These are phyloP conservation scores for Cetradonia linearis DNA, from an alignment of 495 filamentous ascomycete species.

Conservation along the genomic window DNA sequence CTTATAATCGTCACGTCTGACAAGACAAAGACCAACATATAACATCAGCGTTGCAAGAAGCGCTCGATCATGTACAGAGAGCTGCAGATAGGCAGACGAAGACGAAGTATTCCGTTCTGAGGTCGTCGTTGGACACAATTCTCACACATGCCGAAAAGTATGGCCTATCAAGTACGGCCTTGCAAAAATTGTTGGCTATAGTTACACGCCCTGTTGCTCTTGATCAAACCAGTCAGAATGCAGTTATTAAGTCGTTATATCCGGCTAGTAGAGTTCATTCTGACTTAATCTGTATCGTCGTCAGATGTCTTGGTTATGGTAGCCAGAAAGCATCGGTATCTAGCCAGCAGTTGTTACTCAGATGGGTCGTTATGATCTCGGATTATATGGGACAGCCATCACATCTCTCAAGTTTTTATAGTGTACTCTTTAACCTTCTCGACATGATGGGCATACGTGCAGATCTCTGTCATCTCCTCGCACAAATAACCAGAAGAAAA, in stretches of 20 bases:
- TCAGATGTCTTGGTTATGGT: conserved; percentile 69
- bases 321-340: conserved; percentile 63
- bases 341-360: conserved; percentile 58
- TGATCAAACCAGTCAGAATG: conserved; percentile 60
- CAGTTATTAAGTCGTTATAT: conserved; percentile 64
- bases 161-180: conserved; percentile 50
- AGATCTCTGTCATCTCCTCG: conserved; percentile 68
- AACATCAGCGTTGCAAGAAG: not conserved
- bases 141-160: conserved; percentile 48
- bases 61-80: not conserved
- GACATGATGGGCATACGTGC: conserved; percentile 57
- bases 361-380: conserved; percentile 74
- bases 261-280: conserved; percentile 53
- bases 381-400: conserved; percentile 57
- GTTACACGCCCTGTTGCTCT: conserved; percentile 56
- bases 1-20: not conserved
- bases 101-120: conserved; percentile 1
- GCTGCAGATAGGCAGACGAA: conserved; percentile 6
- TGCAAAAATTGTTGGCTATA: conserved; percentile 56
- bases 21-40: not conserved
- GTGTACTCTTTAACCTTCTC: conserved; percentile 71
- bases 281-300: conserved; percentile 52
- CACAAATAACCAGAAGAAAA: conserved; percentile 70
- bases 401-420: conserved; percentile 60
- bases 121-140: conserved; percentile 20